phyloP scores from a whole-genome alignment of 257 asterid species.

The Rhazya stricta region DNA sequence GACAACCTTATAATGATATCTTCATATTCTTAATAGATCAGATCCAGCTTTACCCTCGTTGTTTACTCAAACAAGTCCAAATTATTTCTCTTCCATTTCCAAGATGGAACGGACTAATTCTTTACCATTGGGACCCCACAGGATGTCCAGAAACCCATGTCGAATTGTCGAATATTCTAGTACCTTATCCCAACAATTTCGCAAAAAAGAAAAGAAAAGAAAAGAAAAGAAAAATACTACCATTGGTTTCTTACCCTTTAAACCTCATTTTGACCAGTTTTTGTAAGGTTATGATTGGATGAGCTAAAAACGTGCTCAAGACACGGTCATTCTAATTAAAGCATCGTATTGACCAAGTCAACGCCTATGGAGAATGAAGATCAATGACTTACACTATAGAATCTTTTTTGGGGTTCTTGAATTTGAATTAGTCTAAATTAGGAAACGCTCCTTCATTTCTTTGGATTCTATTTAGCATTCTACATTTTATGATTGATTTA shows the following conservation, averaged over 20 bases:
- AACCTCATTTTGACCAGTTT: not conserved
- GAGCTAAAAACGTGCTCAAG: not conserved
- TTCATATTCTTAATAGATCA: not conserved
- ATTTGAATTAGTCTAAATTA: conserved; percentile 29
- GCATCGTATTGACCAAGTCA: conserved; percentile 24
- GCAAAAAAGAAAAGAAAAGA: not conserved
- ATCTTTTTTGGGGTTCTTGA: not conserved
- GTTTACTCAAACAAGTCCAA: not conserved
- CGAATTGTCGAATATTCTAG: not conserved
- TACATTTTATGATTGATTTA: conserved; percentile 1
- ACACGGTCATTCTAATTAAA: conserved; percentile 6
- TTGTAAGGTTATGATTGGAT: conserved; percentile 10
- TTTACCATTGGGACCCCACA: conserved; percentile 15
- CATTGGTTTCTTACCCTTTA: not conserved
- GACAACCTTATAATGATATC: not conserved
- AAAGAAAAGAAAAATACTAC: no score
- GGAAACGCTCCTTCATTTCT: conserved; percentile 11
- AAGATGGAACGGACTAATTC: conserved; percentile 14
- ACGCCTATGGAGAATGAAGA: conserved; percentile 9
- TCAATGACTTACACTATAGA: conserved; percentile 15
- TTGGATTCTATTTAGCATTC: conserved; percentile 13
- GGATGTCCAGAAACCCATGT: conserved; percentile 11
- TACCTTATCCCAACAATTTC: not conserved
- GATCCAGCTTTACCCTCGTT: not conserved
- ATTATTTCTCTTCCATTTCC: conserved; percentile 14